Evolutionary conservation across 257 asterid species (phyloP), one percentile per base, ranked within the genome.

Genomic region (Echites panduratus): DNA sequence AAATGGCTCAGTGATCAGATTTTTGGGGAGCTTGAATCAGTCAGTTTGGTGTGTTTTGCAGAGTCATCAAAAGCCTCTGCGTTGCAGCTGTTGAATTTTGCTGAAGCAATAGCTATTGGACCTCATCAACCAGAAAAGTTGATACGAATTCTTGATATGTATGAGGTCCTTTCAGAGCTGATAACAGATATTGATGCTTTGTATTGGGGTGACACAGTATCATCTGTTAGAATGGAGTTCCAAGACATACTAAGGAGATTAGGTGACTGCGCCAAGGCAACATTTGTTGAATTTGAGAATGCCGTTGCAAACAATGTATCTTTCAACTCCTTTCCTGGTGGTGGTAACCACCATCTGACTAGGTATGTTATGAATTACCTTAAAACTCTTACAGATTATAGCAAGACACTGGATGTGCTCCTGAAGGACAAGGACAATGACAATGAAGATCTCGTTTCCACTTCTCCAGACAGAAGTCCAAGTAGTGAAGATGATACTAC

Each of bases 291-390:
- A 70, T 91, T 94, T 19, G 91, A 85, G 83, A 85, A 85, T 0
- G 91, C 90, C 0, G 97, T 94, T 12, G 87, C 92, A 40, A 73
- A 87, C 19, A 89, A 86, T 53, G 79, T 82, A 38, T 89, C 99
- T 1, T 73, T 80, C 41, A 88, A 76, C 43, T 78, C 97, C 0
- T 91, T 89, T 41, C 80, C 93, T 0, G 95, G 99, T 0, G 97
- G 97, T 14, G 98, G 92, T 24, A 90, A 89, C 79, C 99, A 89
- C 73, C 96, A 85, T 26, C 88, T 94, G 62, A 89, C 97, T 1
- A 79, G 85, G 69, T 91, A 94, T 27, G 99, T 91, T 12, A 88
- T 94, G 98, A 91, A 94, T 54, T 91, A 94, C 95, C 77, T 86
- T 74, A 89, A 65, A 59, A 52, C 85, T 19, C 92, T 94, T 22